Conservation (phyloP, 306 rosid species). For the Pyrus betulifolia region DNA sequence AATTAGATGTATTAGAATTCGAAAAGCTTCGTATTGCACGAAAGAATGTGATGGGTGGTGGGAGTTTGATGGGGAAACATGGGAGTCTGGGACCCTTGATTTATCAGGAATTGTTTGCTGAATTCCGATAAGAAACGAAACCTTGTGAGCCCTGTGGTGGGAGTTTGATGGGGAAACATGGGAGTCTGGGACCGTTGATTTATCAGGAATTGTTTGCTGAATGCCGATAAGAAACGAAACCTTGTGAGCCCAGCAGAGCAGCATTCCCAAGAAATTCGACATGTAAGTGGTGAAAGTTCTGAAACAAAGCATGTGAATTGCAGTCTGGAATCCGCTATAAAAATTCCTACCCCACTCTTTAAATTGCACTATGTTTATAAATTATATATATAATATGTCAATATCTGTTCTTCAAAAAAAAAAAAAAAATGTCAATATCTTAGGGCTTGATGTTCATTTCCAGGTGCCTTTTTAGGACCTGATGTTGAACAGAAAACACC, state of each 20-base stretch:
- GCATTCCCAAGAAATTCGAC: not conserved
- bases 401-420: no score
- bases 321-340: not conserved
- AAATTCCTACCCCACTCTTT: not conserved
- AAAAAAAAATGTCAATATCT: no score
- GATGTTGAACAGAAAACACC: no score
- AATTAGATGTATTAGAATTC: no score
- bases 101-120: not conserved
- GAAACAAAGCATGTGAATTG: conserved; percentile 4
- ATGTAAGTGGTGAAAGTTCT: not conserved
- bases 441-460: no score
- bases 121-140: not conserved
- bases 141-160: not conserved
- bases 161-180: not conserved
- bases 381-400: no score
- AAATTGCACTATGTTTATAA: not conserved
- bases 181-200: not conserved
- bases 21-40: no score
- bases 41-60: no score
- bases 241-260: not conserved
- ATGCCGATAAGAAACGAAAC: not conserved
- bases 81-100: not conserved
- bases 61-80: not conserved
- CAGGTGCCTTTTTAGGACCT: no score
- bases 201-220: not conserved